Evolutionary conservation across 1,284 basidiomycete genomes (phyloP).

Genomic region (Cryptococcus neoformans): DNA sequence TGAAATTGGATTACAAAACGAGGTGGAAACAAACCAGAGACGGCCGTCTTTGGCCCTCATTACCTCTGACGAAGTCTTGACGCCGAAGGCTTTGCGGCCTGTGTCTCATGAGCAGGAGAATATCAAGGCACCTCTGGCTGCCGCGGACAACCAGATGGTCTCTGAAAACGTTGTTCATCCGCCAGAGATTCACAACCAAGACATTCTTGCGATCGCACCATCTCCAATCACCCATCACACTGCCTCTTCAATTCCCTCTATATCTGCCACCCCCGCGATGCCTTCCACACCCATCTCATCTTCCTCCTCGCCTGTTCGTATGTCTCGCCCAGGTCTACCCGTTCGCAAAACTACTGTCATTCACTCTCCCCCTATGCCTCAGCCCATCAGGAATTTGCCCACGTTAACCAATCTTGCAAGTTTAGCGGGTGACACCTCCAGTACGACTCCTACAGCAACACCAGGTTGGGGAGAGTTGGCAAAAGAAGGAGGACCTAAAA

Average conservation of each 20-base stretch:
- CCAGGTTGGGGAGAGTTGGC: conserved; percentile 39
- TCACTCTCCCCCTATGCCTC: conserved; percentile 46
- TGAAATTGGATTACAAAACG: neutral
- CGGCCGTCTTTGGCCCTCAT: neutral
- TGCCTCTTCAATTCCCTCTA: neutral
- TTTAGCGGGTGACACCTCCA: conserved; percentile 11
- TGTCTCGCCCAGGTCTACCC: conserved; percentile 18
- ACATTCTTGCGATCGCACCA: neutral
- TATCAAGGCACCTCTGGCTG: neutral
- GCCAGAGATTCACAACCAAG: neutral
- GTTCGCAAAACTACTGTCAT: conserved; percentile 33
- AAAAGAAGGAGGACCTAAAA: conserved; percentile 33
- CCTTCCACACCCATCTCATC: neutral
- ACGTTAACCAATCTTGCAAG: conserved; percentile 25
- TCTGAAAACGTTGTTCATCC: neutral
- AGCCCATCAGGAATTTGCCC: conserved; percentile 47
- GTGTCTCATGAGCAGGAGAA: neutral
- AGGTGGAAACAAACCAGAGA: neutral
- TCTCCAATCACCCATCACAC: neutral
- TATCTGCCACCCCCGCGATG: conserved; percentile 1
- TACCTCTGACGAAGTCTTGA: conserved; percentile 4
- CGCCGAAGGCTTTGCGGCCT: neutral
- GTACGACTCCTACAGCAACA: conserved; percentile 4
- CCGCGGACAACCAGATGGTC: conserved; percentile 1
- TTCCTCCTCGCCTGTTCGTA: neutral